A percentile compares a stretch with the other conserved stretches of the same genome.
phyloP scores from a whole-genome alignment of 1,139 yeast species.

The Scheffersomyces parashehatae region DNA sequence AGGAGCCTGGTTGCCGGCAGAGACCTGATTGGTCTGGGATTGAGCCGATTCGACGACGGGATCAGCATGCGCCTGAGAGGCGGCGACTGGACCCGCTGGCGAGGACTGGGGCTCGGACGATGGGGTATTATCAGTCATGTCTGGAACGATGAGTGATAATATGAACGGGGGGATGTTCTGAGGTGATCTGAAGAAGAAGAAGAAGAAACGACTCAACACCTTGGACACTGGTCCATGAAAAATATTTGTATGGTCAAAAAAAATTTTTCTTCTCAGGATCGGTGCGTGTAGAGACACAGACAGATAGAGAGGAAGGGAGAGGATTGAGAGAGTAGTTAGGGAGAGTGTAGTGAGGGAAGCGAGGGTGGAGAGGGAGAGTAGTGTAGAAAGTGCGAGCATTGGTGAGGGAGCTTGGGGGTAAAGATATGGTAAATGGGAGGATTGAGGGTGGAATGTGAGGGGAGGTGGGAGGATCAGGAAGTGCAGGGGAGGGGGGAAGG shows the following conservation, averaged over 20 bases:
- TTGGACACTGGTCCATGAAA: neutral
- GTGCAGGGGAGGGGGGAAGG: too few relatives aligned
- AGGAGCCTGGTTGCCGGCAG: slow-evolving; percentile 9
- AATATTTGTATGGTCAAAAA: slow-evolving; percentile 1
- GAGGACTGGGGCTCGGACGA: slow-evolving; percentile 3
- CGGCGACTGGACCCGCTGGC: slow-evolving; percentile 8
- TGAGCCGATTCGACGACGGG: slow-evolving; percentile 4
- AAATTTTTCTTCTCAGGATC: neutral
- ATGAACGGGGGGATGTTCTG: neutral
- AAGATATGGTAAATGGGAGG: neutral
- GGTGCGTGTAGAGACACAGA: too few relatives aligned
- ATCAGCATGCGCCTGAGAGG: slow-evolving; percentile 9
- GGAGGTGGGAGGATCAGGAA: too few relatives aligned
- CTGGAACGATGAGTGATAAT: slow-evolving; percentile 8
- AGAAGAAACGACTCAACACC: too few relatives aligned
- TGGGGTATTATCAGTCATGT: slow-evolving; percentile 11
- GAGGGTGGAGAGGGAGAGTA: neutral
- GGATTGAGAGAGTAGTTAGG: too few relatives aligned
- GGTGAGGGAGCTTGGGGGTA: neutral
- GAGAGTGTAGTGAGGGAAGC: too few relatives aligned
- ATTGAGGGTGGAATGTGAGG: too few relatives aligned
- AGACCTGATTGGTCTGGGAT: slow-evolving; percentile 5
- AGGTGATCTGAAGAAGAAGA: too few relatives aligned
- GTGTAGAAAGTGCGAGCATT: neutral
- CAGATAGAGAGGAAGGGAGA: too few relatives aligned